Percentiles rank a stretch among this genome's conserved stretches.
Conservation (phyloP, 192 early-diverging fungal genomes). For the Obelidium mucronatum region DNA sequence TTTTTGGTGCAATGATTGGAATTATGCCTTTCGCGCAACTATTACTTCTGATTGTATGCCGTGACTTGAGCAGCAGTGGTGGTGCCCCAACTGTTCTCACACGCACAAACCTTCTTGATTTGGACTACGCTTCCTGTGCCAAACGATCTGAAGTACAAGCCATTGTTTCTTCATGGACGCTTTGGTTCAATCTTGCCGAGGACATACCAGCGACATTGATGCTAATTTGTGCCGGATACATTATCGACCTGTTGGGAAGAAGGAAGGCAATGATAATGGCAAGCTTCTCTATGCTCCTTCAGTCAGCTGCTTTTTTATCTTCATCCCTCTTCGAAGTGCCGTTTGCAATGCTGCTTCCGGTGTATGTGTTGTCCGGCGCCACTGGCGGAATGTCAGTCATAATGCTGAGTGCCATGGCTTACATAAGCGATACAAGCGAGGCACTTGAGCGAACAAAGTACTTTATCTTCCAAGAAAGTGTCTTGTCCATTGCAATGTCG, state of each 20-base stretch:
- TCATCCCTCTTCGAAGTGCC: not conserved
- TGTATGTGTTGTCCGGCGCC: not conserved
- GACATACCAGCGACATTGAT: not conserved
- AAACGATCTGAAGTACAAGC: not conserved
- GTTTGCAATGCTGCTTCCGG: not conserved
- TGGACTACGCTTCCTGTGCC: not conserved
- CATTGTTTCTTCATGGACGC: not conserved
- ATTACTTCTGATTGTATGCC: not conserved
- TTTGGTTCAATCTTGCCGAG: not conserved
- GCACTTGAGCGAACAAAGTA: constrained; percentile 3
- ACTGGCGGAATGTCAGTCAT: not conserved
- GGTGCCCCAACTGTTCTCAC: not conserved
- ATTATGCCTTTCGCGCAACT: not conserved
- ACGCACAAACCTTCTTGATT: not conserved
- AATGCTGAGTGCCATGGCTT: not conserved
- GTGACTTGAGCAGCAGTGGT: not conserved
- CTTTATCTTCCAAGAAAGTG: constrained; percentile 7
- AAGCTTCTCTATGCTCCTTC: not conserved
- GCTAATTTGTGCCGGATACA: constrained; percentile 3
- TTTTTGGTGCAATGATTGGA: not conserved
- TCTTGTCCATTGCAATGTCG: not conserved
- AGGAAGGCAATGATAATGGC: not conserved
- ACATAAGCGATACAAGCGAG: not conserved
- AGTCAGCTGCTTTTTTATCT: not conserved
- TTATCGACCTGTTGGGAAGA: not conserved